Percentiles rank a stretch among this genome's conserved stretches.
These are phyloP conservation scores for Rhododendron griersonianum DNA, from an alignment of 148 eudicot species.

Conservation along the genomic window DNA sequence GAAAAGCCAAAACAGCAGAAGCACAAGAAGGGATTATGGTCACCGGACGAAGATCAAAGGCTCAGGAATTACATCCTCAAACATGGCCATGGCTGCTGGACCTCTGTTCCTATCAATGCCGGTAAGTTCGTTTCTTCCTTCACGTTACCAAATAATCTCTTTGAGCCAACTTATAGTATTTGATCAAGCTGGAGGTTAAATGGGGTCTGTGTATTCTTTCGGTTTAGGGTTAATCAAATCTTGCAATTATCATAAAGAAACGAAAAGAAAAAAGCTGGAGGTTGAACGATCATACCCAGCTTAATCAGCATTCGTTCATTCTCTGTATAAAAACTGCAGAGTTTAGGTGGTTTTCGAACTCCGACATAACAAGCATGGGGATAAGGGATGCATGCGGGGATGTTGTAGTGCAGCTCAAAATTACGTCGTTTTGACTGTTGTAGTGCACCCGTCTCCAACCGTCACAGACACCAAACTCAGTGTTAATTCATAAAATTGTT, in stretches of 20 bases:
- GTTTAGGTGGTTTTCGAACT: neutral
- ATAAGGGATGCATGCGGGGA: too few species aligned
- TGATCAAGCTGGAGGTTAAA: too few species aligned
- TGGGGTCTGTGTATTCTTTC: too few species aligned
- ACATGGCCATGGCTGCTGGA: constrained; percentile 88
- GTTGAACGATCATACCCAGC: neutral
- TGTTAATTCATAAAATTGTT: neutral
- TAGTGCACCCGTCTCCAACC: neutral
- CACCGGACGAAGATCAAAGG: constrained; percentile 82
- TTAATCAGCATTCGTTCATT: neutral
- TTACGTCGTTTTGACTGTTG: too few species aligned
- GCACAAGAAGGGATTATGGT: constrained; percentile 84
- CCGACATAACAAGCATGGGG: too few species aligned
- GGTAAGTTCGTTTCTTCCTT: constrained; percentile 33
- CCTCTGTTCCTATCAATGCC: constrained; percentile 65
- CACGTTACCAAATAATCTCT: neutral
- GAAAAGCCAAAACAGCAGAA: constrained; percentile 35
- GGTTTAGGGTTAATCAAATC: too few species aligned
- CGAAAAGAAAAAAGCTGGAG: too few species aligned
- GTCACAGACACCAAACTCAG: neutral
- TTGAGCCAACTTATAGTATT: neutral
- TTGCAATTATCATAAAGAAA: too few species aligned
- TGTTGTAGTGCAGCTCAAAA: too few species aligned
- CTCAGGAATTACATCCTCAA: constrained; percentile 52
- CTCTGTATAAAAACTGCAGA: neutral